phyloP scores from a whole-genome alignment of 768 basidiomycete species.

The Leucocoprinus sp. region DNA sequence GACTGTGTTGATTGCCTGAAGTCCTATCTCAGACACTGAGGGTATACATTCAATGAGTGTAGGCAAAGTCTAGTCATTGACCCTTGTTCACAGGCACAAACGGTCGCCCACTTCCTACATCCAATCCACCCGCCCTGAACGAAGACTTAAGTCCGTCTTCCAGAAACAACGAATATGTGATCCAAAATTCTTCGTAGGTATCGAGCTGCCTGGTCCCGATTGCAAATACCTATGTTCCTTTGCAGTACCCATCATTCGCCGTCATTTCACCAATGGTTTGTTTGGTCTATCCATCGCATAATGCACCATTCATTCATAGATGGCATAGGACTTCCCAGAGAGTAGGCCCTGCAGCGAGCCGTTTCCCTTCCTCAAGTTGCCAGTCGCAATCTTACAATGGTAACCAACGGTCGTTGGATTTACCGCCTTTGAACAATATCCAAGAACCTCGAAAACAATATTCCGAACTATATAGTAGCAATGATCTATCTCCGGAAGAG shows the following conservation, averaged over 20 bases:
- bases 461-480: neutral
- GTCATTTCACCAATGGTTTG: conserved; percentile 4
- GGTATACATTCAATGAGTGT: conserved; percentile 3
- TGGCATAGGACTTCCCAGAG: neutral
- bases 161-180: too few species aligned
- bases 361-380: neutral
- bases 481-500: neutral
- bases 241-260: too few species aligned
- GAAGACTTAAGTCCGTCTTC: too few species aligned
- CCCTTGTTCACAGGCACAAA: conserved; percentile 5
- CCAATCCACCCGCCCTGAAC: too few species aligned
- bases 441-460: neutral
- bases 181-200: too few species aligned
- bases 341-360: neutral
- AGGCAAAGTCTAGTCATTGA: conserved; percentile 8
- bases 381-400: neutral
- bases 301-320: too few species aligned
- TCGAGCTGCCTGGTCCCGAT: too few species aligned
- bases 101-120: conserved; percentile 1
- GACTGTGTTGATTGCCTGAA: neutral
- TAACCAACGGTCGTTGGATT: neutral
- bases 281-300: neutral
- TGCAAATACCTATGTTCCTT: too few species aligned
- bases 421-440: conserved; percentile 4
- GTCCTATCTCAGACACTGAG: conserved; percentile 1